Evolutionary conservation across 2,329 filamentous ascomycete species (phyloP).

Genomic region (Sclerotinia nivalis): DNA sequence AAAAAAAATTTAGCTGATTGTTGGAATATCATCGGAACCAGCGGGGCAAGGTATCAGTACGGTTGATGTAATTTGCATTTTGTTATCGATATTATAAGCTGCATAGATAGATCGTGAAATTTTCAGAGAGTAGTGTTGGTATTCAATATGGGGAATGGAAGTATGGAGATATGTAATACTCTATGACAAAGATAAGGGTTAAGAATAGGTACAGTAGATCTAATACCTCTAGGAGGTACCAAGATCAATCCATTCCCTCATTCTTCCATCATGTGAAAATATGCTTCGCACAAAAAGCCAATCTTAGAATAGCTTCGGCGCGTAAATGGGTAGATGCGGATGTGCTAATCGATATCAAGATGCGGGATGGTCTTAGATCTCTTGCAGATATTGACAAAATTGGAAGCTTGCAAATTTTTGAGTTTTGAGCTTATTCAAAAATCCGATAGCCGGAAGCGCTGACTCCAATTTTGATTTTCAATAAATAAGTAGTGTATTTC

Average conservation of each 20-base stretch:
- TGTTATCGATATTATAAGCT: background rate
- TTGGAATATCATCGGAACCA: background rate
- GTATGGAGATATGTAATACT: background rate
- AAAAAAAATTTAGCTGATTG: background rate
- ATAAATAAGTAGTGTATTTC: background rate
- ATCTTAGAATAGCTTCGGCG: slow-evolving; percentile 16
- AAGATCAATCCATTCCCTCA: background rate
- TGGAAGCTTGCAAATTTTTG: background rate
- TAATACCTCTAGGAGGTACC: background rate
- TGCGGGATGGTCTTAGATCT: slow-evolving; percentile 19
- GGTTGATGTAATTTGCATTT: slow-evolving; percentile 3
- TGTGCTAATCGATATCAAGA: slow-evolving; percentile 1
- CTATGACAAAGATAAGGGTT: background rate
- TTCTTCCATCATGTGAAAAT: slow-evolving; percentile 3
- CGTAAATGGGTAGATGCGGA: slow-evolving; percentile 12
- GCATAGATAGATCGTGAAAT: background rate
- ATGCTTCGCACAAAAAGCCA: background rate
- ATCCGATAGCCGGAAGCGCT: slow-evolving; percentile 6
- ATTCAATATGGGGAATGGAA: background rate
- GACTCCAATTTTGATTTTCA: background rate
- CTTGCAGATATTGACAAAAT: slow-evolving; percentile 7
- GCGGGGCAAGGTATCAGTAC: slow-evolving; percentile 1
- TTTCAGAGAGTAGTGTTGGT: background rate
- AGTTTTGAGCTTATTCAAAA: background rate
- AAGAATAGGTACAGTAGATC: background rate